A percentile compares a stretch with the other conserved stretches of the same genome.
Evolutionary conservation across 495 filamentous ascomycete species (phyloP).

Genomic region (Podospora australis): DNA sequence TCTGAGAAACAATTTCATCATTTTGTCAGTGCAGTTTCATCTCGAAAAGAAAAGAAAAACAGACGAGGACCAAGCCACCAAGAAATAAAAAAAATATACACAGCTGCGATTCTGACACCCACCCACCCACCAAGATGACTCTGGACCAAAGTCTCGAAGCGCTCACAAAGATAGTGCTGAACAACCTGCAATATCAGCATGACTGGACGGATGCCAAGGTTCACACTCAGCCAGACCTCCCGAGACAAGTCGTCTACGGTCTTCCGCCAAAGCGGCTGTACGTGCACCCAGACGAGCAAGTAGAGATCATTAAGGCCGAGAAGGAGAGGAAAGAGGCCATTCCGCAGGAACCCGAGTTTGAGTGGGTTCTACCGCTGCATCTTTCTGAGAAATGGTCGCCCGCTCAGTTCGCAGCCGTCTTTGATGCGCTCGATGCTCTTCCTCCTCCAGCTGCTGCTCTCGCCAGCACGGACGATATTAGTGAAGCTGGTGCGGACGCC

Average conservation of each 20-base stretch:
- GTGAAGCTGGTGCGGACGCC: constrained; percentile 13
- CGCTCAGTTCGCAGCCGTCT: constrained; percentile 66
- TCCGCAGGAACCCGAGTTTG: constrained; percentile 50
- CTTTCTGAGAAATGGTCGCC: constrained; percentile 80
- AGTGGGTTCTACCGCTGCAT: constrained; percentile 85
- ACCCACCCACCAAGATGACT: constrained; percentile 18
- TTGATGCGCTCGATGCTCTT: constrained; percentile 61
- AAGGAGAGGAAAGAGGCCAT: constrained; percentile 31
- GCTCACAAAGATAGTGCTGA: constrained; percentile 61
- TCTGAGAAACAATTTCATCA: too few relatives aligned
- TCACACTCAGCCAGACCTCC: constrained; percentile 46
- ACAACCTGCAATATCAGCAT: constrained; percentile 83
- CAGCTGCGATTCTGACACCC: too few relatives aligned
- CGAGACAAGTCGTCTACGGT: constrained; percentile 69
- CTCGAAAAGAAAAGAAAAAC: too few relatives aligned
- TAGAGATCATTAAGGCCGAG: constrained; percentile 61
- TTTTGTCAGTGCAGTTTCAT: too few relatives aligned
- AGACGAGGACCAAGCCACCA: too few relatives aligned
- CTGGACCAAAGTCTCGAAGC: constrained; percentile 20
- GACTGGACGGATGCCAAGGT: constrained; percentile 68
- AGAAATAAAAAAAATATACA: background rate
- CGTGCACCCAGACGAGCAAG: constrained; percentile 87
- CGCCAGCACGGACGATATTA: constrained; percentile 14
- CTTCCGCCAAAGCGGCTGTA: constrained; percentile 84
- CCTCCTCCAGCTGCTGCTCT: constrained; percentile 24